These are phyloP conservation scores for Rhodotorula mucilaginosa DNA, from an alignment of 1,284 basidiomycete genomes.

Conservation along the genomic window DNA sequence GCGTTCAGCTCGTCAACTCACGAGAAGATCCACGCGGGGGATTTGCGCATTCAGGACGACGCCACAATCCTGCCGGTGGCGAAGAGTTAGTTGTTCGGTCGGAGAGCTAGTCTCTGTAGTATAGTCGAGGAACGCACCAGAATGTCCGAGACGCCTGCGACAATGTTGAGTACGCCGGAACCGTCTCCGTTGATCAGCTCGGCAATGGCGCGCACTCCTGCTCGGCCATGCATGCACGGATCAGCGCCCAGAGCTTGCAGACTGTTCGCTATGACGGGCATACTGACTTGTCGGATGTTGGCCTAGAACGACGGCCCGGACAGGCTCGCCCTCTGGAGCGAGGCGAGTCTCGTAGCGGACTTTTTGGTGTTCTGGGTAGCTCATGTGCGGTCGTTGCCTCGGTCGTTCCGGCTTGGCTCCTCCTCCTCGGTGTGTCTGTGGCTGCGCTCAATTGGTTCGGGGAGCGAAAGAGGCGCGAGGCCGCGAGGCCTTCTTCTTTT, in stretches of 20 bases:
- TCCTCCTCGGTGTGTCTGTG: too few relatives aligned
- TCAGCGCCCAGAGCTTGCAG: not conserved
- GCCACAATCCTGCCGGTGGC: conserved; percentile 17
- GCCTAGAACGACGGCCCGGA: conserved; percentile 19
- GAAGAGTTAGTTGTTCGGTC: not conserved
- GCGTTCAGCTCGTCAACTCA: not conserved
- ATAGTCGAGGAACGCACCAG: conserved; percentile 4
- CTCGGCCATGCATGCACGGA: not conserved
- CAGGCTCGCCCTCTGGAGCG: not conserved
- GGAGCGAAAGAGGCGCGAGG: too few relatives aligned
- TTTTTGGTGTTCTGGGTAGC: not conserved
- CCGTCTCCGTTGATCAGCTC: conserved; percentile 11
- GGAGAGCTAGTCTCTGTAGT: not conserved
- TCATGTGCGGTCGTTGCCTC: not conserved
- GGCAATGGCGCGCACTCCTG: conserved; percentile 15
- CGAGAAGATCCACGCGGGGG: conserved; percentile 20
- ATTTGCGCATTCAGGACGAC: conserved; percentile 27
- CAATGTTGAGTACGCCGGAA: not conserved
- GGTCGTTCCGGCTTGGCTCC: too few relatives aligned
- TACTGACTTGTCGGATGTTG: conserved; percentile 21
- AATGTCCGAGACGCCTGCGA: conserved; percentile 17
- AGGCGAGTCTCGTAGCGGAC: not conserved
- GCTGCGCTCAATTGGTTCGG: too few relatives aligned
- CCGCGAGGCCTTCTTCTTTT: too few relatives aligned
- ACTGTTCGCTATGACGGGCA: not conserved